Evolutionary conservation across 345 rosid species (phyloP), one percentile per base, ranked within the genome.

Genomic region (Boechera stricta): DNA sequence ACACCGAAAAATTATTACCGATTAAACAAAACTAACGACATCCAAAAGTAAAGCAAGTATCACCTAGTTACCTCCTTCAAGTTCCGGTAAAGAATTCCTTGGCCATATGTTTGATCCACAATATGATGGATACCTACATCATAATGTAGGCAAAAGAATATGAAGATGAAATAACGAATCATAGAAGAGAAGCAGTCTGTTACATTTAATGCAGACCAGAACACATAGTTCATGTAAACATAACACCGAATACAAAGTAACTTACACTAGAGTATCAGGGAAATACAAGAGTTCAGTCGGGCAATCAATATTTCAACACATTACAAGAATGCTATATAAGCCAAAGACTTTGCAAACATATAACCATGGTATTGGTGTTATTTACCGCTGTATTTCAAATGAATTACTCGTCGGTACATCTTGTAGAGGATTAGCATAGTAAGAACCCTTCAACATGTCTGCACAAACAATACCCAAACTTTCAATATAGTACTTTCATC

Each of bases 81-180:
- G 88, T 81, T 94, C 96, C 48, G 98, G 95, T 67, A 94, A 72
- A 48, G 87, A 88, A 73, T 51, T 60, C 18, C 15, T 33, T 62
- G 98, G 98, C 97, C 98, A 94, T 84, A 91, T 88, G 78, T 94
- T 94, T 69, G 92, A 86, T 75, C 97, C 90, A 75, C 98, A 94
- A 75, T 90, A 90, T 39, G 87, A 87, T 66, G 93, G 96, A 85
- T 90, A 91, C 83, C 98, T 94, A 79, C 72, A 79, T 77, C 79
- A 74, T 18, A 53, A 73, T 5, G 33, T 79, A 26, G 39, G 24
- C 13, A 13, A 45, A 67, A 38, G 71, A 64, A 71, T 39, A 67
- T 6, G 8, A 65, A 74, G 70, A 65, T 36, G 5, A 36, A 65
- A 42, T 8, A 21, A 15, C 11, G 1, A 7, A 67, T 47, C 5